Conservation (phyloP, 129 eudicot genomes). For the Chrysanthemum makinoi region DNA sequence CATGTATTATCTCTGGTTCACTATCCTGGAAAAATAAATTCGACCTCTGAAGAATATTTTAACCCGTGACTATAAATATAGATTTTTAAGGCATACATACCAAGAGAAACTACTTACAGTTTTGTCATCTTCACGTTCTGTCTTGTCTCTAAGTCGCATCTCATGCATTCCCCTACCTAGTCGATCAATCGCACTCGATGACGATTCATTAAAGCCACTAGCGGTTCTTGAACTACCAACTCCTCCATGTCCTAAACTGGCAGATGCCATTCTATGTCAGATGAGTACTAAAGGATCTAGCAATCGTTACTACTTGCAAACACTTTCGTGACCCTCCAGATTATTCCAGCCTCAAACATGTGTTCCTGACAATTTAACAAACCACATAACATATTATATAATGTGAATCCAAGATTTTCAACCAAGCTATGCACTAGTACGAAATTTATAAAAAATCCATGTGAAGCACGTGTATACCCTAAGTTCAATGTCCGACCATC, state of each 20-base stretch:
- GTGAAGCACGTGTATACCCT: slow-evolving; percentile 1
- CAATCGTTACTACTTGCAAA: slow-evolving; percentile 27
- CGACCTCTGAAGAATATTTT: not conserved
- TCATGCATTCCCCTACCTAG: slow-evolving; percentile 88
- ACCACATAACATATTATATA: not conserved
- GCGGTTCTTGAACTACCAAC: slow-evolving; percentile 80
- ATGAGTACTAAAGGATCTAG: slow-evolving; percentile 31
- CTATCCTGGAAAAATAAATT: slow-evolving; percentile 61
- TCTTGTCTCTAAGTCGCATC: slow-evolving; percentile 78
- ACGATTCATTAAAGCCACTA: slow-evolving; percentile 66
- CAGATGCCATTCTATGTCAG: slow-evolving; percentile 61
- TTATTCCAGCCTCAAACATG: slow-evolving; percentile 35
- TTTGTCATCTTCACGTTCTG: slow-evolving; percentile 79
- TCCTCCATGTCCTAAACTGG: slow-evolving; percentile 80
- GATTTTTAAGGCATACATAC: not conserved
- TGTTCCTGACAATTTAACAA: slow-evolving; percentile 47
- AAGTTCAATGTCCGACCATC: not conserved
- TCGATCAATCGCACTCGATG: slow-evolving; percentile 87
- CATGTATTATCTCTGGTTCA: slow-evolving; percentile 87
- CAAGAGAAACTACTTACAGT: slow-evolving; percentile 27
- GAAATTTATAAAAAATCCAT: too few relatives aligned
- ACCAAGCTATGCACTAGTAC: not conserved
- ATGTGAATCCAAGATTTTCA: not conserved
- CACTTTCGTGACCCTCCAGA: slow-evolving; percentile 24
- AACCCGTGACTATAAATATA: not conserved